Conservation (phyloP, 2,329 filamentous ascomycete genomes). For the Magnaporthiopsis poae region DNA sequence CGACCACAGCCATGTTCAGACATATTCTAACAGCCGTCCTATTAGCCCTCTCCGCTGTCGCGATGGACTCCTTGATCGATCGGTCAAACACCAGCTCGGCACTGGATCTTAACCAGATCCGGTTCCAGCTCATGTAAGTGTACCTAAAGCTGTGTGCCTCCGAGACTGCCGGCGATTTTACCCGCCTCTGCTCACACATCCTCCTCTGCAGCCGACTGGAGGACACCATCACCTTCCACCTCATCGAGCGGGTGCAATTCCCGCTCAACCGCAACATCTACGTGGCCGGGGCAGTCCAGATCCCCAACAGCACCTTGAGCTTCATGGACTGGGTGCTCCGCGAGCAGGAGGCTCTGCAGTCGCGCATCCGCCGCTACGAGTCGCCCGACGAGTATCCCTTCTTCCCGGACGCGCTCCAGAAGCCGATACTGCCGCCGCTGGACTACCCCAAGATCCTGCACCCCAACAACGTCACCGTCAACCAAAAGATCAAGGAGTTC, state of each 20-base stretch:
- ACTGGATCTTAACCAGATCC: conserved; percentile 81
- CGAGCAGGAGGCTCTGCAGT: conserved; percentile 85
- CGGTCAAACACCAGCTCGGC: conserved; percentile 76
- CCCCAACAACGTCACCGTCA: conserved; percentile 81
- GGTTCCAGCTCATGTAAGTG: conserved; percentile 80
- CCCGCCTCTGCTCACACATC: conserved; percentile 7
- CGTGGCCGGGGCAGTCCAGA: conserved; percentile 63
- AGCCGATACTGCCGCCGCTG: conserved; percentile 76
- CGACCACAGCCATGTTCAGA: not conserved
- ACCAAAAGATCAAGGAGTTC: conserved; percentile 72
- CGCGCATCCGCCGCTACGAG: conserved; percentile 85
- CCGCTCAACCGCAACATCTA: conserved; percentile 87
- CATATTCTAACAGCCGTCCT: not conserved
- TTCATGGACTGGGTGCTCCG: conserved; percentile 90
- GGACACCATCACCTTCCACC: conserved; percentile 92
- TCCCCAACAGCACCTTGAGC: conserved; percentile 63
- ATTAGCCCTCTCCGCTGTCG: not conserved
- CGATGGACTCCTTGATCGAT: conserved; percentile 89
- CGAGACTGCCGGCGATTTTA: not conserved
- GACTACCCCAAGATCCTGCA: conserved; percentile 83
- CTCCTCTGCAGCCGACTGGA: conserved; percentile 64
- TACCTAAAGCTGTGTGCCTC: conserved; percentile 9
- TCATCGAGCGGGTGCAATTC: conserved; percentile 97
- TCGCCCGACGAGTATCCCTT: conserved; percentile 96
- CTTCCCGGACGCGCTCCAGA: conserved; percentile 72